A percentile compares a stretch with the other conserved stretches of the same genome.
These are phyloP conservation scores for Torulaspora globosa DNA, from an alignment of 1,139 yeast genomes.

Conservation along the genomic window DNA sequence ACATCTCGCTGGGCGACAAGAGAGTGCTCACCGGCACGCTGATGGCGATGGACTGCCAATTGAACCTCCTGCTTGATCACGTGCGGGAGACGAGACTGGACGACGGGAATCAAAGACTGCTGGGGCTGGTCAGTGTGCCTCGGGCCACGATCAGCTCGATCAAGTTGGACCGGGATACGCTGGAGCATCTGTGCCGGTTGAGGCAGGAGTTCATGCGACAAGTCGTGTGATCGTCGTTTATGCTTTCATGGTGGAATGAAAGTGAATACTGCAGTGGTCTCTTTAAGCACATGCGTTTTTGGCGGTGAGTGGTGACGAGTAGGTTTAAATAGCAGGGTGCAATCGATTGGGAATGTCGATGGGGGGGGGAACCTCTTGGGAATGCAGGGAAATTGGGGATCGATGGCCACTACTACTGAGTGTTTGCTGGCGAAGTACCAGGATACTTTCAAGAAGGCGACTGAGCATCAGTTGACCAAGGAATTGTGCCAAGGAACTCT, in stretches of 20 bases:
- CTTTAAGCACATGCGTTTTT: background rate
- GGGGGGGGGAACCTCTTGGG: too few relatives aligned
- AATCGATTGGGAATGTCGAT: background rate
- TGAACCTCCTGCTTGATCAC: constrained; percentile 31
- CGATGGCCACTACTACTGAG: constrained; percentile 23
- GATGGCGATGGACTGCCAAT: constrained; percentile 33
- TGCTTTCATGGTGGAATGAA: too few relatives aligned
- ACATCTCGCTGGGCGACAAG: constrained; percentile 21
- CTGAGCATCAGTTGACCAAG: constrained; percentile 44
- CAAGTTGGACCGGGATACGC: constrained; percentile 14
- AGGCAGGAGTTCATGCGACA: constrained; percentile 16
- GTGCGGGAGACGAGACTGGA: constrained; percentile 25
- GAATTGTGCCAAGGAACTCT: constrained; percentile 48
- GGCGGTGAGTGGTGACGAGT: background rate
- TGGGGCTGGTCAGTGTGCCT: constrained; percentile 37
- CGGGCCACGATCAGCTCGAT: constrained; percentile 24
- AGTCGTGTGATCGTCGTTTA: constrained; percentile 16
- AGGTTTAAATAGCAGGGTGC: background rate
- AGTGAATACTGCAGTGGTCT: background rate
- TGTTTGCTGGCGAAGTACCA: constrained; percentile 30
- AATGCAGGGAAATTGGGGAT: background rate
- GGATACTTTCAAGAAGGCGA: constrained; percentile 35
- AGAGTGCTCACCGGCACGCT: constrained; percentile 29
- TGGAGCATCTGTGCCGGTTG: constrained; percentile 14
- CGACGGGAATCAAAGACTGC: constrained; percentile 13